These are phyloP conservation scores for Eimeria praecox DNA, from an alignment of 169 alveolate species.

Conservation along the genomic window DNA sequence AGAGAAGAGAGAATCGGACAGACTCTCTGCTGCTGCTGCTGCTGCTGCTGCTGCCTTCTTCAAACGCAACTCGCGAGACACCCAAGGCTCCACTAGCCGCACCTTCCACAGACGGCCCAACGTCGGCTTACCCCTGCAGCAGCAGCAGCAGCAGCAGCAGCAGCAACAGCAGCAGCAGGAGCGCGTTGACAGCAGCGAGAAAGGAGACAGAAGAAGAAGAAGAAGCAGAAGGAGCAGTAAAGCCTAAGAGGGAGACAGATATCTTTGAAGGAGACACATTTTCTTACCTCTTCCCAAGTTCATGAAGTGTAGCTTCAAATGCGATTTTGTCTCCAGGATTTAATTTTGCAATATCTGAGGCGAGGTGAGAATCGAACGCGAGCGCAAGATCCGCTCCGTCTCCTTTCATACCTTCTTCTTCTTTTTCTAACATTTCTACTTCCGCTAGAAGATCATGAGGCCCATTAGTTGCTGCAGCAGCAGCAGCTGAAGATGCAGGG, in stretches of 20 bases:
- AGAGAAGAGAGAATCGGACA: conserved; percentile 1
- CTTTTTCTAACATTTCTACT: neutral
- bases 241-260: neutral
- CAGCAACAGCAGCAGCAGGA: conserved; percentile 24
- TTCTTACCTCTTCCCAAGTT: conserved; percentile 37
- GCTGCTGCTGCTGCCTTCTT: conserved; percentile 52
- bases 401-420: conserved; percentile 72
- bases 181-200: neutral
- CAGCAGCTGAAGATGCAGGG: no score
- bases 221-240: neutral
- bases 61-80: conserved; percentile 46
- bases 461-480: neutral
- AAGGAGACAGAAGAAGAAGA: neutral
- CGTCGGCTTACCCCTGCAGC: conserved; percentile 75
- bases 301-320: conserved; percentile 70
- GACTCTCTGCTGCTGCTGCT: neutral
- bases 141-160: conserved; percentile 13
- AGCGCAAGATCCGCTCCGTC: conserved; percentile 74
- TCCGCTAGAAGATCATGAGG: neutral
- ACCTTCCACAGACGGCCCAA: conserved; percentile 78
- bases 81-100: conserved; percentile 61
- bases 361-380: conserved; percentile 63
- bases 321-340: conserved; percentile 65
- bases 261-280: neutral
- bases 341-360: conserved; percentile 8